These are phyloP conservation scores for Colletotrichum simmondsii DNA, from an alignment of 2,329 filamentous ascomycete genomes.

Conservation along the genomic window DNA sequence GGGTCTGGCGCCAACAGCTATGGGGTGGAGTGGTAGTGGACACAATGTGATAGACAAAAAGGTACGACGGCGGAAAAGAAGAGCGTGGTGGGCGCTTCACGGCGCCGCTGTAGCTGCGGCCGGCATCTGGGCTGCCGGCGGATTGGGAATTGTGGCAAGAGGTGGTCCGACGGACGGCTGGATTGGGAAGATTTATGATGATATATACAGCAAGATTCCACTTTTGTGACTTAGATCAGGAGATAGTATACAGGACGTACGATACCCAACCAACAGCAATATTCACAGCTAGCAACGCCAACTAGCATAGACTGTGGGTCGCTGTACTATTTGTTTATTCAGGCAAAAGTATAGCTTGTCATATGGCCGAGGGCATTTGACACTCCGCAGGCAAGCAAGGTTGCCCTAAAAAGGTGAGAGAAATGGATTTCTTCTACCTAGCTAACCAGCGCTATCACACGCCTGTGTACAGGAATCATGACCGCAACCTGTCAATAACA, in stretches of 20 bases:
- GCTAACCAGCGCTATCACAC: not conserved
- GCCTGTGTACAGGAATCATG: not conserved
- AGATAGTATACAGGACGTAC: not conserved
- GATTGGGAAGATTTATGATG: constrained; percentile 84
- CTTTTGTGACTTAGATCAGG: not conserved
- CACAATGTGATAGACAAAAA: constrained; percentile 58
- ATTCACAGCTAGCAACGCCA: not conserved
- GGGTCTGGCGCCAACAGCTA: constrained; percentile 68
- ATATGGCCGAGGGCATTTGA: not conserved
- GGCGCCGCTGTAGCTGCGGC: constrained; percentile 67
- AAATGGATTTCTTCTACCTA: not conserved
- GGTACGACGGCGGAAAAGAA: constrained; percentile 65
- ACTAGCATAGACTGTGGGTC: not conserved
- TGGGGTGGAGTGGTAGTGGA: constrained; percentile 57
- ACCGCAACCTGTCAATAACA: not conserved
- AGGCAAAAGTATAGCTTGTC: not conserved
- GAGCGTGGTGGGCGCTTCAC: constrained; percentile 79
- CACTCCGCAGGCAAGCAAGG: too few relatives aligned
- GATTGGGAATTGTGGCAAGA: constrained; percentile 80
- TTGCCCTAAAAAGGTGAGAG: not conserved
- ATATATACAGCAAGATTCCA: constrained; percentile 62
- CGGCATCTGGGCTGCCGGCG: constrained; percentile 83
- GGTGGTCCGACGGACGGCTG: constrained; percentile 79
- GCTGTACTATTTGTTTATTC: too few relatives aligned
- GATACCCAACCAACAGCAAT: not conserved